A percentile compares a stretch with the other conserved stretches of the same genome.
phyloP scores from a whole-genome alignment of 2,329 filamentous ascomycete species.

The Alternaria infectoria region DNA sequence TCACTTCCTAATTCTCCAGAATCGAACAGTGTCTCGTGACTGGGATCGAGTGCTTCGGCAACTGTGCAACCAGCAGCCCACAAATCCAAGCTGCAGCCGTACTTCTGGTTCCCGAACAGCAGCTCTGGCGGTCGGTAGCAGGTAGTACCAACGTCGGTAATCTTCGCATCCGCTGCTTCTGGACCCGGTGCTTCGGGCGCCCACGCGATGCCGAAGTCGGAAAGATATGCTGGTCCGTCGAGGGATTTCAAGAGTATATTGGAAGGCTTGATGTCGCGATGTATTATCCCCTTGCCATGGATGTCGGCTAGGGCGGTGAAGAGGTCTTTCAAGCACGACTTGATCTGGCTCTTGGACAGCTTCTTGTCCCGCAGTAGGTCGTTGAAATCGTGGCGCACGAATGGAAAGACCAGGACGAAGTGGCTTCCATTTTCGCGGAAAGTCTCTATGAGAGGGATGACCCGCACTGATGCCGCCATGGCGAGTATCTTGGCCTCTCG shows the following conservation, averaged over 20 bases:
- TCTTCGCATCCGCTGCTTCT: slow-evolving; percentile 73
- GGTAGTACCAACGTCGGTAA: slow-evolving; percentile 92
- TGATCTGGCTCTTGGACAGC: slow-evolving; percentile 49
- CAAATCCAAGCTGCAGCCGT: slow-evolving; percentile 78
- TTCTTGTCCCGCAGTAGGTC: slow-evolving; percentile 64
- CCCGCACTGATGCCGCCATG: slow-evolving; percentile 61
- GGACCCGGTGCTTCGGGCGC: slow-evolving; percentile 62
- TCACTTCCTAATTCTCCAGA: slow-evolving; percentile 91
- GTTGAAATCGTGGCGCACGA: slow-evolving; percentile 75
- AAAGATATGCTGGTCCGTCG: slow-evolving; percentile 75
- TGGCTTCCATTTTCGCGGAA: slow-evolving; percentile 73
- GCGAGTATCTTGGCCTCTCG: slow-evolving; percentile 79
- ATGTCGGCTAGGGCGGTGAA: slow-evolving; percentile 74
- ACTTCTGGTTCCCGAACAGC: slow-evolving; percentile 80
- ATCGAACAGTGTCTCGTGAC: slow-evolving; percentile 74
- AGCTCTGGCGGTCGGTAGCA: slow-evolving; percentile 90
- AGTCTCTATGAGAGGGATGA: slow-evolving; percentile 73
- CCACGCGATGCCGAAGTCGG: slow-evolving; percentile 95
- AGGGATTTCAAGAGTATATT: slow-evolving; percentile 77
- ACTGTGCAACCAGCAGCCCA: slow-evolving; percentile 88
- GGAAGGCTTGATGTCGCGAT: slow-evolving; percentile 92
- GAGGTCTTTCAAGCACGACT: slow-evolving; percentile 67
- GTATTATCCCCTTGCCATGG: slow-evolving; percentile 79
- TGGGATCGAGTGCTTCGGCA: slow-evolving; percentile 70
- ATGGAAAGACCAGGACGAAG: slow-evolving; percentile 85